Percentiles rank a stretch among this genome's conserved stretches.
Conservation (phyloP, 2,329 filamentous ascomycete genomes). For the Leptographium lundbergii region DNA sequence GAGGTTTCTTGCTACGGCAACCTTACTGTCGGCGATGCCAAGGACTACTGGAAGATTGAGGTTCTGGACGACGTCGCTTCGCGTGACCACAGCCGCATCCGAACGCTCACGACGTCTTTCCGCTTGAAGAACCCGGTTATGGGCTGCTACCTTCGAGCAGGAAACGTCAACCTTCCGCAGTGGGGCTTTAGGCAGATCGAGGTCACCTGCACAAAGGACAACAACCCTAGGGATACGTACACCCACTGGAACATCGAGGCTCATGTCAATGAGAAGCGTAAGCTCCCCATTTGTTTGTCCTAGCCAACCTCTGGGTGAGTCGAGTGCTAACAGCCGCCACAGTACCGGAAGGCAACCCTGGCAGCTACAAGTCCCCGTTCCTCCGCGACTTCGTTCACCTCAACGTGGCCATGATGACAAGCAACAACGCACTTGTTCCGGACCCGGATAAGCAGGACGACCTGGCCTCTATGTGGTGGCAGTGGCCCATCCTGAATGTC, state of each 20-base stretch:
- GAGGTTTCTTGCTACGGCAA: constrained; percentile 97
- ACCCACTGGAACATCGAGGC: constrained; percentile 99
- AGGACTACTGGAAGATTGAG: constrained; percentile 94
- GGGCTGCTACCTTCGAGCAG: constrained; percentile 87
- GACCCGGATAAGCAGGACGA: constrained; percentile 99
- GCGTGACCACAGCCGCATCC: constrained; percentile 68
- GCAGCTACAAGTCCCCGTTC: constrained; percentile 92
- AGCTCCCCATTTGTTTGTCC: constrained; percentile 17
- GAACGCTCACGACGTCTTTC: constrained; percentile 89
- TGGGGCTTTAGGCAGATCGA: constrained; percentile 99
- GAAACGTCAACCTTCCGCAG: constrained; percentile 90
- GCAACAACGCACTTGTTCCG: constrained; percentile 94
- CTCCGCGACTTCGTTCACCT: constrained; percentile 94
- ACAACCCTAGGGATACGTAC: constrained; percentile 84
- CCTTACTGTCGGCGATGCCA: constrained; percentile 85
- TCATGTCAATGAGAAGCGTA: constrained; percentile 85
- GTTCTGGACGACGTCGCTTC: constrained; percentile 84
- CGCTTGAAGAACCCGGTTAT: constrained; percentile 70
- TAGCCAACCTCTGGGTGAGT: not conserved
- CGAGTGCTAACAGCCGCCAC: constrained; percentile 16
- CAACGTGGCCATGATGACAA: constrained; percentile 99
- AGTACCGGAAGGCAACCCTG: constrained; percentile 83
- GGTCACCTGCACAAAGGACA: constrained; percentile 85
- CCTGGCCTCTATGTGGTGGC: constrained; percentile 92
- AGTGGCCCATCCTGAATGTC: constrained; percentile 93